phyloP scores from a whole-genome alignment of 345 rosid species.

The Aethionema arabicum region DNA sequence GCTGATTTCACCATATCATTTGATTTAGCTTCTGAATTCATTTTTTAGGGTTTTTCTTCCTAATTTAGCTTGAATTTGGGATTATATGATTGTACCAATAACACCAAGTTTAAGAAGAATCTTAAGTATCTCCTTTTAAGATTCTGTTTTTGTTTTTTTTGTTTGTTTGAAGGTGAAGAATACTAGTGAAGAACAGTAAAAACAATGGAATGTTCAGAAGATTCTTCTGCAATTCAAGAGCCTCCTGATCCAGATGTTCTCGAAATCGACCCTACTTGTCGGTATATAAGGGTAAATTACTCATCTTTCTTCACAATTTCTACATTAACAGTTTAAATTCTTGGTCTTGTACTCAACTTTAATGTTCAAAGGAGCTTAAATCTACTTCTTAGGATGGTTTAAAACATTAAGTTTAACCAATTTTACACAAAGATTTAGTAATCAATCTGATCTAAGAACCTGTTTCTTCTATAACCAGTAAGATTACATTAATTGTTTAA shows the following conservation, averaged over 20 bases:
- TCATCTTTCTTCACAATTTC: not conserved
- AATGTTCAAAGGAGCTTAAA: no score
- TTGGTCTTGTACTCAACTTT: no score
- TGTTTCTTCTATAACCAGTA: no score
- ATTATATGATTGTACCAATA: not conserved
- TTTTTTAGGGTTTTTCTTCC: not conserved
- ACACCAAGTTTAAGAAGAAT: not conserved
- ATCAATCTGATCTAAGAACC: no score
- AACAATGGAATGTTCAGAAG: slow-evolving; percentile 39
- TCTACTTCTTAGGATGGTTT: no score
- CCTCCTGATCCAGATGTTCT: slow-evolving; percentile 50
- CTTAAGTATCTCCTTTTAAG: no score
- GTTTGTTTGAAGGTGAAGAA: slow-evolving; percentile 2
- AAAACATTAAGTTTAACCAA: no score
- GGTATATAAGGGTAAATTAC: slow-evolving; percentile 42
- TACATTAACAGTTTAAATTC: not conserved
- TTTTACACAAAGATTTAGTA: no score
- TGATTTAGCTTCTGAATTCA: no score
- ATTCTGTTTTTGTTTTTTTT: not conserved
- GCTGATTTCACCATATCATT: no score
- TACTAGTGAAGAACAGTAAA: not conserved
- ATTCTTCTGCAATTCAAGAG: slow-evolving; percentile 36
- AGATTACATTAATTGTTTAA: no score
- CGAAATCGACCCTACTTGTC: slow-evolving; percentile 51
- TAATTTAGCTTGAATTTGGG: not conserved